A percentile compares a stretch with the other conserved stretches of the same genome.
These are phyloP conservation scores for Chaetomium tenue DNA, from an alignment of 495 filamentous ascomycete species.

Conservation along the genomic window DNA sequence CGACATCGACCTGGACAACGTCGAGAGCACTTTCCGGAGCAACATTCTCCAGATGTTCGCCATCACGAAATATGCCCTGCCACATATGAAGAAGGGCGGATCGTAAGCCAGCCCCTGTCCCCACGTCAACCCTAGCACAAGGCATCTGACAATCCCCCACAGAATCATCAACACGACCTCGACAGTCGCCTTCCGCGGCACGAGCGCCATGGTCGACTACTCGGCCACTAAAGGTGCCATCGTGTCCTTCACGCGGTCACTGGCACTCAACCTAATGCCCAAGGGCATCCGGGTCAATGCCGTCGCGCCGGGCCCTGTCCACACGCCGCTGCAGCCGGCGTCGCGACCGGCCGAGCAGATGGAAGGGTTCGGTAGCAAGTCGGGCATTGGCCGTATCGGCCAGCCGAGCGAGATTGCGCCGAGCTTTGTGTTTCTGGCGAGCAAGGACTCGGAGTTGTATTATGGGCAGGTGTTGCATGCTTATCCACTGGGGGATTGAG, in stretches of 20 bases:
- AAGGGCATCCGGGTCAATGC: constrained; percentile 65
- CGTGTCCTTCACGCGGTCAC: constrained; percentile 55
- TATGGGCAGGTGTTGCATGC: constrained; percentile 56
- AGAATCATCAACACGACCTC: constrained; percentile 63
- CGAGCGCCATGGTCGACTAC: constrained; percentile 56
- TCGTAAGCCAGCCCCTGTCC: constrained; percentile 25
- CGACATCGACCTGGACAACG: constrained; percentile 50
- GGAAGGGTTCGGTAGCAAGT: constrained; percentile 51
- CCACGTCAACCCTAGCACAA: background rate
- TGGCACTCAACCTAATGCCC: constrained; percentile 54
- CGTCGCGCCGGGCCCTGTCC: constrained; percentile 59
- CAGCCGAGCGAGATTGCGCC: constrained; percentile 64
- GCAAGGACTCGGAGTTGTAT: constrained; percentile 54
- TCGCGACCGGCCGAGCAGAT: constrained; percentile 52
- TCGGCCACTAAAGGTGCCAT: constrained; percentile 63
- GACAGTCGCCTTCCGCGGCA: constrained; percentile 55
- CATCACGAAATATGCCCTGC: constrained; percentile 58
- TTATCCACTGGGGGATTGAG: constrained; percentile 34
- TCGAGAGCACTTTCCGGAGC: constrained; percentile 54
- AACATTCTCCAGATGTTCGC: constrained; percentile 65
- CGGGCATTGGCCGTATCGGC: constrained; percentile 51
- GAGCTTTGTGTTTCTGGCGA: constrained; percentile 61
- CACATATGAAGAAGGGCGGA: constrained; percentile 55
- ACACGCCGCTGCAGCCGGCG: constrained; percentile 59
- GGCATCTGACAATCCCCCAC: background rate